Evolutionary conservation across 1,139 yeast species (phyloP), one percentile per base, ranked within the genome.

Genomic region (Kodamaea derodonti): DNA sequence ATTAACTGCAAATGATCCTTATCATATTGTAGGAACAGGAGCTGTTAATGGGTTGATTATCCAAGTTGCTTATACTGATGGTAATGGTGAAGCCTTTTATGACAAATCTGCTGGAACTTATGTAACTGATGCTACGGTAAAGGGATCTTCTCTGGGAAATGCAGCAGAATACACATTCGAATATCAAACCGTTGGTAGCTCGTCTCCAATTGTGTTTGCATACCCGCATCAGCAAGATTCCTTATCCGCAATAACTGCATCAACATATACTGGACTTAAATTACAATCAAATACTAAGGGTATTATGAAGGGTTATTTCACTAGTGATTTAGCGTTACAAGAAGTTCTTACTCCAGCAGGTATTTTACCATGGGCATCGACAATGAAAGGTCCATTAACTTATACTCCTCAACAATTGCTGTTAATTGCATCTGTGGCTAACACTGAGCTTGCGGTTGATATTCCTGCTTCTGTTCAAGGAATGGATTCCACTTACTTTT

Each of bases 201-300:
- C 85, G 8, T 52, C 64, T 6, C 69, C 84, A 8, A 59, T 82
- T 31, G 57, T 83, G 3, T 84, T 77, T 56, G 84, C 86, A 7
- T 67, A 82, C 36, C 88, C 92, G 14, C 95, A 85, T 56, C 94
- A 82, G 40, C 66, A 76, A 32, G 63, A 60, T 24, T 70, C 84
- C 1, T 62, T 84, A 41, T 53, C 68, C 20, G 38, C 61, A 2
- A 52, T 55, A 3, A 64, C 70, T 36, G 35, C 59, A 4, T 43
- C 53, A 3, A 48, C 61, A 2, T 55, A 64, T 24, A 77, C 86
- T 16, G 75, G 75, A 18, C 64, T 80, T 31, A 51, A 60, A 13
- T 56, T 80, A 30, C 64, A 67, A 23, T 78, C 88, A 0, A 69
- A 81, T 18, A 75, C 84, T 34, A 83, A 82, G 62, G 95, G 95